Evolutionary conservation across 768 basidiomycete genomes (phyloP), one percentile per base, ranked within the genome.

Genomic region (Ramaria sp.): DNA sequence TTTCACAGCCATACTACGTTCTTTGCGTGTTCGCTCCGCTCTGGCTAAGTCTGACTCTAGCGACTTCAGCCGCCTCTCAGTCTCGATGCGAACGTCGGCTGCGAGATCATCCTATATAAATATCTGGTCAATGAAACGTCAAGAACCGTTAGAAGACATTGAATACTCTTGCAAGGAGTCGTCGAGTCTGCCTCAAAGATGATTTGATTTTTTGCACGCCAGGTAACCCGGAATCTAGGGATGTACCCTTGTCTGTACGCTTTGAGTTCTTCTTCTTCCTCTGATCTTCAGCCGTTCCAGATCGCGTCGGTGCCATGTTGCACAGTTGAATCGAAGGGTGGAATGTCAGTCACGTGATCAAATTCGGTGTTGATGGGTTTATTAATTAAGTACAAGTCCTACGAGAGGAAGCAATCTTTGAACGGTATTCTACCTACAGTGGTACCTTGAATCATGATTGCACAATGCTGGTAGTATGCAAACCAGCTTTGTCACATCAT

Each of bases 181-280:
- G 71, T 57, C 79, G 78, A 1, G 91, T 85, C 69, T 95, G 92
- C 52, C 94, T 73, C 51, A 97, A 69, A 25, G 82, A 73, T 5
- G 91, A 77, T 66, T 96, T 97, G 59, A 95, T 70, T 68, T 91
- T 96, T 61, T 86, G 86, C 5, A 92, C 77, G 15, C 92, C 91
- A 2, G 83, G 84, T 5, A 73, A 50, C 2, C 63, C 47, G 30
- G 42, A 15, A 6, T 4, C 10, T 45, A 43, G 47, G 8, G 48
- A 36, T 5, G 36, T 22, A n/a, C 13, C 45, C 16, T 55, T 32
- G 22, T 12, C 30, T 30, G 43, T 52, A 10, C 32, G 22, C 20
- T 47, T 55, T n/a, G 5, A 30, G 16, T 22, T n/a, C 28, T 16
- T 20, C 27, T 7, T 55, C 30, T 55, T 32, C 24, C 20, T 22